These are phyloP conservation scores for Globisporangium paroecandrum DNA, from an alignment of 352 stramenopile genomes.

Conservation along the genomic window DNA sequence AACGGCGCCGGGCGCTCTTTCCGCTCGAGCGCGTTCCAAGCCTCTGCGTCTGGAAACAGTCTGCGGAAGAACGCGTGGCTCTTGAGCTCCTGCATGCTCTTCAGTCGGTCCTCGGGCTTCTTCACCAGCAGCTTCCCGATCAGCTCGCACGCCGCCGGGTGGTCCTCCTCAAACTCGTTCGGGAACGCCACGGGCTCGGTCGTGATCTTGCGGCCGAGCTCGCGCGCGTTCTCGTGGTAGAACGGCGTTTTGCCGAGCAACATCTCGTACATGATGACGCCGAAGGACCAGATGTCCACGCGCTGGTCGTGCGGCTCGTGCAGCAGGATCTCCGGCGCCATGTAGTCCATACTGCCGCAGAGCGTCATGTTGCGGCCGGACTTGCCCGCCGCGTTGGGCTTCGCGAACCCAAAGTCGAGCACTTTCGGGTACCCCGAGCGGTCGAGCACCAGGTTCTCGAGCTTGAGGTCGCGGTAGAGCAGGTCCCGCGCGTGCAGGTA, in stretches of 20 bases:
- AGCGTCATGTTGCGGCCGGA: slow-evolving; percentile 63
- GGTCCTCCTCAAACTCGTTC: slow-evolving; percentile 55
- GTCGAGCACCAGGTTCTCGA: slow-evolving; percentile 88
- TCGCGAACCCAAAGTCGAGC: slow-evolving; percentile 78
- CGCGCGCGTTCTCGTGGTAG: slow-evolving; percentile 75
- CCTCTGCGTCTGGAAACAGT: slow-evolving; percentile 26
- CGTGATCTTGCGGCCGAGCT: slow-evolving; percentile 76
- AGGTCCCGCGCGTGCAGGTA: slow-evolving; percentile 69
- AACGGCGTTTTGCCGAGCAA: slow-evolving; percentile 84
- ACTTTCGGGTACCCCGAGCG: slow-evolving; percentile 84
- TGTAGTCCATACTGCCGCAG: slow-evolving; percentile 82
- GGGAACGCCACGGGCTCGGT: slow-evolving; percentile 63
- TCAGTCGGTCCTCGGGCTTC: slow-evolving; percentile 34
- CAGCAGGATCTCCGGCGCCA: slow-evolving; percentile 74
- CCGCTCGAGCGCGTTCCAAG: slow-evolving; percentile 42
- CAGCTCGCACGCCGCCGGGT: slow-evolving; percentile 47
- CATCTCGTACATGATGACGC: slow-evolving; percentile 88
- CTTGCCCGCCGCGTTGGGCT: slow-evolving; percentile 42
- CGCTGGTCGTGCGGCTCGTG: slow-evolving; percentile 60
- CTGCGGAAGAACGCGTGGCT: slow-evolving; percentile 53
- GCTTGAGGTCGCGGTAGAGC: slow-evolving; percentile 89
- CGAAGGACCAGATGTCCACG: slow-evolving; percentile 79
- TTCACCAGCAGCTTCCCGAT: slow-evolving; percentile 63
- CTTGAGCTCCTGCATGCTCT: slow-evolving; percentile 52
- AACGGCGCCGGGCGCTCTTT: slow-evolving; percentile 54